Percentiles rank a stretch among this genome's conserved stretches.
These are phyloP conservation scores for Stentor coeruleus DNA, from an alignment of 73 alveolate species.

Conservation along the genomic window DNA sequence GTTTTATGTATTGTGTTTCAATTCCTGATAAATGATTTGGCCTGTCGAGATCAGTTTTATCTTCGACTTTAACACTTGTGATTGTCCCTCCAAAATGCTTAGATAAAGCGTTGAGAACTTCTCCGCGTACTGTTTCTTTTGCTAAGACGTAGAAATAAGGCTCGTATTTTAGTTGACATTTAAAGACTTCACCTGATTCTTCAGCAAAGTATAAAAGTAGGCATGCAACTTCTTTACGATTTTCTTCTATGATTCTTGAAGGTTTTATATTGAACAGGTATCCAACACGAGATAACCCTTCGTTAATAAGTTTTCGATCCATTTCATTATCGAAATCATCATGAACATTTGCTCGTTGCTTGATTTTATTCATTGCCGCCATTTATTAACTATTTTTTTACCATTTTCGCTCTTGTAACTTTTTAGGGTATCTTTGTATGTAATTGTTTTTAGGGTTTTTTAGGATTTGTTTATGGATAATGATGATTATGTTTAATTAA, in stretches of 20 bases:
- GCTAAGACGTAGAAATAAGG: slow-evolving; percentile 89
- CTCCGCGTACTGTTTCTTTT: slow-evolving; percentile 60
- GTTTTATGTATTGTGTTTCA: slow-evolving; percentile 65
- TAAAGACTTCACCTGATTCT: slow-evolving; percentile 64
- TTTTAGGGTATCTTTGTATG: no score
- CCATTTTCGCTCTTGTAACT: no score
- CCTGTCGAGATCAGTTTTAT: slow-evolving; percentile 77
- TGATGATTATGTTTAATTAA: not conserved
- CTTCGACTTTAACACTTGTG: slow-evolving; percentile 68
- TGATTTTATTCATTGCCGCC: not conserved
- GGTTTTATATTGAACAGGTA: slow-evolving; percentile 57
- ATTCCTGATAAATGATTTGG: slow-evolving; percentile 87
- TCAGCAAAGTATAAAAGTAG: slow-evolving; percentile 48
- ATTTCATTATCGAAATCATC: not conserved
- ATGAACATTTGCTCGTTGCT: not conserved
- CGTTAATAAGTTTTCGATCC: slow-evolving; percentile 3
- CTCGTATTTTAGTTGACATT: slow-evolving; percentile 69
- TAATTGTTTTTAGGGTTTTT: not conserved
- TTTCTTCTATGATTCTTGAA: slow-evolving; percentile 32
- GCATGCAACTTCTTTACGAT: slow-evolving; percentile 58
- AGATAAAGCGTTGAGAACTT: slow-evolving; percentile 25
- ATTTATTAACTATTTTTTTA: no score
- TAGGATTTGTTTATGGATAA: not conserved
- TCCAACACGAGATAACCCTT: slow-evolving; percentile 32
- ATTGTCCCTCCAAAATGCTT: slow-evolving; percentile 38